A percentile compares a stretch with the other conserved stretches of the same genome.
These are phyloP conservation scores for Drechslerella stenobrocha DNA, from an alignment of 2,329 filamentous ascomycete genomes.

Conservation along the genomic window DNA sequence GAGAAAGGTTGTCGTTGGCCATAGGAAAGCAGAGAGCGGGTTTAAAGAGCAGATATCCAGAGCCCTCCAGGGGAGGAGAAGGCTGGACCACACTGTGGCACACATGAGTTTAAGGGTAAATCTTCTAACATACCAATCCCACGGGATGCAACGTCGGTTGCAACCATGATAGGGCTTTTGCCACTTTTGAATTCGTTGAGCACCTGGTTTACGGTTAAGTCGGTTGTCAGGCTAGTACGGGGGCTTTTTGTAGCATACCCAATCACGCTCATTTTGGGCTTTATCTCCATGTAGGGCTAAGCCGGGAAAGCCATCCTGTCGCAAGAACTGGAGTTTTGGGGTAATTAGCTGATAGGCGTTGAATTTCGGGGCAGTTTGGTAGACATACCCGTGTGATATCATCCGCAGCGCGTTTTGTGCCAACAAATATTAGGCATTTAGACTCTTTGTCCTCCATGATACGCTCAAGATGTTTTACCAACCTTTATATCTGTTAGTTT, in stretches of 20 bases:
- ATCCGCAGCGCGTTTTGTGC: slow-evolving; percentile 91
- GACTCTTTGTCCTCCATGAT: slow-evolving; percentile 96
- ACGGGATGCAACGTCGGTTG: slow-evolving; percentile 91
- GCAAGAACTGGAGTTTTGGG: slow-evolving; percentile 49
- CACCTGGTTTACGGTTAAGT: slow-evolving; percentile 54
- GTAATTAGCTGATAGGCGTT: slow-evolving; percentile 61
- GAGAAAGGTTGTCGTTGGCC: slow-evolving; percentile 26
- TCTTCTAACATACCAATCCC: slow-evolving; percentile 94
- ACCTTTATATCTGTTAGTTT: slow-evolving; percentile 59
- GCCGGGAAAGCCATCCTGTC: slow-evolving; percentile 77
- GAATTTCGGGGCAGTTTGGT: too few relatives aligned
- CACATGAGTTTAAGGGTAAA: slow-evolving; percentile 55
- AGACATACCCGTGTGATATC: slow-evolving; percentile 65
- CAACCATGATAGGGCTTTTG: slow-evolving; percentile 83
- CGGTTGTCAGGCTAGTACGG: not conserved
- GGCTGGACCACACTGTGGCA: slow-evolving; percentile 47
- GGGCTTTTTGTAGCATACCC: slow-evolving; percentile 57
- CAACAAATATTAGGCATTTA: slow-evolving; percentile 95
- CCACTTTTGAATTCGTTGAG: slow-evolving; percentile 93
- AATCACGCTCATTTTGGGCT: slow-evolving; percentile 89
- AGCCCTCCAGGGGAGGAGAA: slow-evolving; percentile 29
- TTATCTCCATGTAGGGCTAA: slow-evolving; percentile 94
- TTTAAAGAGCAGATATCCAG: slow-evolving; percentile 48
- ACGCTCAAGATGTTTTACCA: slow-evolving; percentile 96
- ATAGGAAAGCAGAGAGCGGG: slow-evolving; percentile 39